Base-by-base conservation (phyloP, 75 land plant species). In the Larix kaempferi region DNA sequence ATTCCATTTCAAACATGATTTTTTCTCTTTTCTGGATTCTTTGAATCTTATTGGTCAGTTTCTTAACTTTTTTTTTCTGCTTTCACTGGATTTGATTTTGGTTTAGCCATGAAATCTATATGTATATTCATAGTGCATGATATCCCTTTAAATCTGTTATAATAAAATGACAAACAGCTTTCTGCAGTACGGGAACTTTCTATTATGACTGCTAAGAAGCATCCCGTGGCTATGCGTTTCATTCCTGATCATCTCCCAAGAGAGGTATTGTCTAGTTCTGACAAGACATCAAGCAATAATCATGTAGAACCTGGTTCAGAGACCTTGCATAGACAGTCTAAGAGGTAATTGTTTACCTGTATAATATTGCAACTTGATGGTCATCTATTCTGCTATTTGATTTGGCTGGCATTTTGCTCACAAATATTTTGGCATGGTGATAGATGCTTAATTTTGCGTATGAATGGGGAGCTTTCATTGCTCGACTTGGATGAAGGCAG, bases 401-500 rank as follows among this genome's bases (percentile, higher is more conserved):
- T 21, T 39, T 77, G 23, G 7, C 19, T 41, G 27, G 41, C 22
- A 5, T 19, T 37, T 17, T 13, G 3, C 25, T 59, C 27, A 69
- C 37, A 3, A 8, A 0, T 25, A 59, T 8, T 79, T 85, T 19
- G 76, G 25, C n/a, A 56, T 73, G 74, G 56, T 57, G 54, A 17
- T 79, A 97, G 99, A 80, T 97, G 99, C 84, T 83, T 97, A 78
- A 89, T 97, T 80, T 81, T 97, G 80, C 88, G 99, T 49, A 83
- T 81, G 58, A 97, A 88, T 85, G 99, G 99, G 71, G 98, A 97
- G 73, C 92, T 97, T 71, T 97, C 99, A 4, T 76, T 97, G 60
- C 92, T 97, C 77, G 99, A 97, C 79, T 83, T 97, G 78, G 99
- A 95, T 85, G 93, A 95, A 82, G 99, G 99, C 75, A 87, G 88